A percentile compares a stretch with the other conserved stretches of the same genome.
phyloP scores from a whole-genome alignment of 352 stramenopile species.

The Globisporangium lucens region DNA sequence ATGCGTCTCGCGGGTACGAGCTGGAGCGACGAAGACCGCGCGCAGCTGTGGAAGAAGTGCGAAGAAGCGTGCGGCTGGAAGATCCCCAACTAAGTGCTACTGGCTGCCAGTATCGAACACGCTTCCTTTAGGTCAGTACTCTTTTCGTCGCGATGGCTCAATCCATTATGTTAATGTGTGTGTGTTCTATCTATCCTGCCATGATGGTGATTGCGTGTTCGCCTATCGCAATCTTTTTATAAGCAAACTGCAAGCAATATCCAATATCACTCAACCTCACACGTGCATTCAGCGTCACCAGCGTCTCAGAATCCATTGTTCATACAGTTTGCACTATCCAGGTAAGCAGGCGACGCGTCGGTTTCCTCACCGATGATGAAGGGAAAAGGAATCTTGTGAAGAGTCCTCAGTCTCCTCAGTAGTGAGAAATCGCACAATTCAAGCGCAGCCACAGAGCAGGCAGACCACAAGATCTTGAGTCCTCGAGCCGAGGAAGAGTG shows the following conservation, averaged over 20 bases:
- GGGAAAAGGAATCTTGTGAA: not conserved
- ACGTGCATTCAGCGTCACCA: no score
- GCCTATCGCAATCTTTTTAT: not conserved
- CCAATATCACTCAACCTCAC: no score
- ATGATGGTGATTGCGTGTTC: not conserved
- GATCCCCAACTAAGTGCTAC: not conserved
- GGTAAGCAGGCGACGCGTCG: not conserved
- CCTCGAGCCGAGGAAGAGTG: not conserved
- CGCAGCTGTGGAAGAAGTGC: slow-evolving; percentile 34
- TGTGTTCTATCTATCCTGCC: not conserved
- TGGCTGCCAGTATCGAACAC: not conserved
- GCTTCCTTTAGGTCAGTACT: not conserved
- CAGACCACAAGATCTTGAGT: not conserved
- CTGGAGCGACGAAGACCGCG: slow-evolving; percentile 37
- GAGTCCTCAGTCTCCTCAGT: not conserved
- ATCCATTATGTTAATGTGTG: not conserved
- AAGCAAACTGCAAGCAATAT: not conserved
- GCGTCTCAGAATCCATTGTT: not conserved
- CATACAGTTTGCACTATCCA: not conserved
- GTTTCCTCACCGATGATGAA: not conserved
- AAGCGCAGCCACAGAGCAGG: not conserved
- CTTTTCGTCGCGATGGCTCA: not conserved
- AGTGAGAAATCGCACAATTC: not conserved
- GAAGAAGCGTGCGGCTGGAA: slow-evolving; percentile 31
- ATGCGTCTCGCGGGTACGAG: slow-evolving; percentile 39